Percentiles rank a stretch among this genome's conserved stretches.
Conservation (phyloP, 2,329 filamentous ascomycete species). For the Sporothrix mexicana region DNA sequence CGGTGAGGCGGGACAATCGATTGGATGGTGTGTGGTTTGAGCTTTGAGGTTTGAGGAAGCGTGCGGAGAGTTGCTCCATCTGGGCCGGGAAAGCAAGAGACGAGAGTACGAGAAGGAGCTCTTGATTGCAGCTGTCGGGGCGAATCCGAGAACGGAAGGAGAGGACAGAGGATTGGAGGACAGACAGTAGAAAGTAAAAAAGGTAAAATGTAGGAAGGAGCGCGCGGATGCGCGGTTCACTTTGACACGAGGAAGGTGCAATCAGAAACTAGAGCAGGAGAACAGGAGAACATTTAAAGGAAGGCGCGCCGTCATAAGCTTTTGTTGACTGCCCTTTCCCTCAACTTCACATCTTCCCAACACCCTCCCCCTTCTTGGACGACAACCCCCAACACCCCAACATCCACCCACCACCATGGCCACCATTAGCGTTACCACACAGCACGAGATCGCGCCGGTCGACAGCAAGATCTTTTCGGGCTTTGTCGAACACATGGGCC, state of each 20-base stretch:
- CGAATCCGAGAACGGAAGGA: slow-evolving; percentile 9
- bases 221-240: too few species aligned
- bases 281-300: too few species aligned
- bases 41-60: not conserved
- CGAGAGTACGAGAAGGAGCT: not conserved
- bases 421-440: slow-evolving; percentile 16
- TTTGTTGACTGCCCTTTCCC: too few species aligned
- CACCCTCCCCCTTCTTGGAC: too few species aligned
- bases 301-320: too few species aligned
- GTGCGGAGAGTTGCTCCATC: slow-evolving; percentile 10
- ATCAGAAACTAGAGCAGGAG: too few species aligned
- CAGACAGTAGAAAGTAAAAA: not conserved
- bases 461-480: slow-evolving; percentile 83
- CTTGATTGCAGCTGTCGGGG: not conserved
- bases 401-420: slow-evolving; percentile 15
- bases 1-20: not conserved
- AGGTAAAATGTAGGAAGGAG: not conserved
- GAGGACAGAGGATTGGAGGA: not conserved
- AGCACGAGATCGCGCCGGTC: slow-evolving; percentile 46
- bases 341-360: too few species aligned
- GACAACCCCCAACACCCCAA: not conserved
- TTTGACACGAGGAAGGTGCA: too few species aligned
- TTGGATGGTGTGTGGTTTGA: too few species aligned
- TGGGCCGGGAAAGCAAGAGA: not conserved
- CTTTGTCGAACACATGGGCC: slow-evolving; percentile 90